phyloP scores from a whole-genome alignment of 2,329 filamentous ascomycete species.

The Xylariaceae sp. region DNA sequence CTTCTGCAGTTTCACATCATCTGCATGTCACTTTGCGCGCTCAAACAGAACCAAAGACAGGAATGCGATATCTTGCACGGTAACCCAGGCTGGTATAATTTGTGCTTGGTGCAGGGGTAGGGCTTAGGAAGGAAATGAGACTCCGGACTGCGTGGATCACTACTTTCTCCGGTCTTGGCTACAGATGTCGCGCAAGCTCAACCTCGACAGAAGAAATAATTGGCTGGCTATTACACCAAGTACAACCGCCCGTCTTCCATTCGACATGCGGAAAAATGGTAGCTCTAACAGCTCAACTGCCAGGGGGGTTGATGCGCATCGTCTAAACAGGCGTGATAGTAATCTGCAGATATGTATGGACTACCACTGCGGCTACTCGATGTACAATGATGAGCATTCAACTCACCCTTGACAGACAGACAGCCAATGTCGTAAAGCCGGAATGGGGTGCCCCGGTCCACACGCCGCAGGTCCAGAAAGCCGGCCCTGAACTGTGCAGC shows the following conservation, averaged over 20 bases:
- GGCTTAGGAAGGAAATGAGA: neutral
- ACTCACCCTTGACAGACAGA: neutral
- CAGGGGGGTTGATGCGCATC: no score
- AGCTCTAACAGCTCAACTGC: no score
- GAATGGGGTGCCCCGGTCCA: conserved; percentile 14
- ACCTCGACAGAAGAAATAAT: no score
- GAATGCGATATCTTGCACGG: conserved; percentile 3
- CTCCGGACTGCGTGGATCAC: neutral
- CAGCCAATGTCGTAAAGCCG: conserved; percentile 17
- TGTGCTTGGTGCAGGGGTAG: no score
- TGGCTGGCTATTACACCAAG: no score
- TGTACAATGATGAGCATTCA: neutral
- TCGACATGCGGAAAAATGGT: no score
- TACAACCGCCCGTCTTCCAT: no score
- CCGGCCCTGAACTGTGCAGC: no score
- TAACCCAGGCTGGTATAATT: no score
- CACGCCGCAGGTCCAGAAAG: conserved; percentile 11
- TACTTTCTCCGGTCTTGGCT: conserved; percentile 3
- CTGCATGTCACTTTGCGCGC: conserved; percentile 2
- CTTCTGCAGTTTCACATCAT: conserved; percentile 8
- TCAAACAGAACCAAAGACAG: neutral
- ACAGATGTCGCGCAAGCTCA: conserved; percentile 3
- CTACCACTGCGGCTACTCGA: no score
- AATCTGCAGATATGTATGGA: no score
- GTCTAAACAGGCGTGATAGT: no score